These are phyloP conservation scores for Trichophyton rubrum DNA, from an alignment of 2,329 filamentous ascomycete species.

Conservation along the genomic window DNA sequence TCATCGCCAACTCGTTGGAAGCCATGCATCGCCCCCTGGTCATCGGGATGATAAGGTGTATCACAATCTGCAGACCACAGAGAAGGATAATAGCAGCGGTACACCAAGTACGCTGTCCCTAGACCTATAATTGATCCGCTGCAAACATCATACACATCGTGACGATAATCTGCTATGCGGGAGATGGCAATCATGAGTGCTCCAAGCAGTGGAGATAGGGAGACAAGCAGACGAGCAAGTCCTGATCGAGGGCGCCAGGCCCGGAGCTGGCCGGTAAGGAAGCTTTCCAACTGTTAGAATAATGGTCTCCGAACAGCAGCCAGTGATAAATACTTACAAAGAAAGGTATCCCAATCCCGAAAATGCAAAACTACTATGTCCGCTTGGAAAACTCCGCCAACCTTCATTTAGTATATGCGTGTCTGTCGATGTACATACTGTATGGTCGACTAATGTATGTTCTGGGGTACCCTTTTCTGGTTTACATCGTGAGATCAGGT, in stretches of 20 bases:
- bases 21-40: slow-evolving; percentile 6
- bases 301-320: not conserved
- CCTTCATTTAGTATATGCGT: slow-evolving; percentile 50
- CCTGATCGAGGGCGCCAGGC: slow-evolving; percentile 47
- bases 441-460: slow-evolving; percentile 40
- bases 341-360: slow-evolving; percentile 48
- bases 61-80: slow-evolving; percentile 10
- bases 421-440: slow-evolving; percentile 37
- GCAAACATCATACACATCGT: slow-evolving; percentile 52
- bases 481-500: slow-evolving; percentile 77
- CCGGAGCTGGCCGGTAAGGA: slow-evolving; percentile 44
- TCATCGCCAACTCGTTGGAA: slow-evolving; percentile 11
- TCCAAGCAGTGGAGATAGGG: slow-evolving; percentile 43
- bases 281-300: slow-evolving; percentile 20
- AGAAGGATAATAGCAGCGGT: slow-evolving; percentile 47
- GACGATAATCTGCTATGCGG: slow-evolving; percentile 51
- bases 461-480: slow-evolving; percentile 48
- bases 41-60: slow-evolving; percentile 9
- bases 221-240: slow-evolving; percentile 42
- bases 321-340: slow-evolving; percentile 22
- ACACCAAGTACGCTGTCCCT: slow-evolving; percentile 44
- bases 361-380: slow-evolving; percentile 51
- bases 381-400: slow-evolving; percentile 53
- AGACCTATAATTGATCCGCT: slow-evolving; percentile 44
- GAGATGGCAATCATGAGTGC: slow-evolving; percentile 50